Evolutionary conservation across 2,329 filamentous ascomycete species (phyloP).

Genomic region (Fusarium mexicanum): DNA sequence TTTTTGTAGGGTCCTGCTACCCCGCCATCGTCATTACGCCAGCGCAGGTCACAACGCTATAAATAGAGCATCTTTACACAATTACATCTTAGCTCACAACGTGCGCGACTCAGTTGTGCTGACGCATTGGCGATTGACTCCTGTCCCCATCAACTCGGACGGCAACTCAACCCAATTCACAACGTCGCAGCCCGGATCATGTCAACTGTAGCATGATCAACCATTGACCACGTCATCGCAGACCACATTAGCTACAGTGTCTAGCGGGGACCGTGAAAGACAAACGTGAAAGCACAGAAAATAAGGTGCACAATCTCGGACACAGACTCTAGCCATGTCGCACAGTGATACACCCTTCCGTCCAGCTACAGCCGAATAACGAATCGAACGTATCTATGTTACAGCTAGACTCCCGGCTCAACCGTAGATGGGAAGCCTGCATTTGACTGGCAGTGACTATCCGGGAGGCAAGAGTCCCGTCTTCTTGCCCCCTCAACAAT

Average conservation of each 20-base stretch:
- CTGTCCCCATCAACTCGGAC: neutral
- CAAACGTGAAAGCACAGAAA: neutral
- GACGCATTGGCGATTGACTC: neutral
- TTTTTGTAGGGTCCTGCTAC: neutral
- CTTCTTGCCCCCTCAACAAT: neutral
- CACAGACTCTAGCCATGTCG: neutral
- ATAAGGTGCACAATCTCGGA: neutral
- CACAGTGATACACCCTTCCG: neutral
- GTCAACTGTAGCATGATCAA: neutral
- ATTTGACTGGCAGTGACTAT: neutral
- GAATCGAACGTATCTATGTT: neutral
- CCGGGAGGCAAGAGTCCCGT: neutral
- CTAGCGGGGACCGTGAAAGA: rapidly evolving
- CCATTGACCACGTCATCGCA: neutral
- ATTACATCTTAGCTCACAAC: neutral
- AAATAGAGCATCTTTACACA: neutral
- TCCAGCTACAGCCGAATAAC: neutral
- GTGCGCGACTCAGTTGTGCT: neutral
- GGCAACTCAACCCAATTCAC: neutral
- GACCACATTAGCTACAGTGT: neutral
- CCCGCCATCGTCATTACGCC: neutral
- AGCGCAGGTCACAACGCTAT: neutral
- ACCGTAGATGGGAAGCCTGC: neutral
- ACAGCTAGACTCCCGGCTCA: neutral
- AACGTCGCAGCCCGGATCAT: rapidly evolving